Evolutionary conservation across 805 yeast genomes (phyloP).

Genomic region (Metschnikowia gelsemii): DNA sequence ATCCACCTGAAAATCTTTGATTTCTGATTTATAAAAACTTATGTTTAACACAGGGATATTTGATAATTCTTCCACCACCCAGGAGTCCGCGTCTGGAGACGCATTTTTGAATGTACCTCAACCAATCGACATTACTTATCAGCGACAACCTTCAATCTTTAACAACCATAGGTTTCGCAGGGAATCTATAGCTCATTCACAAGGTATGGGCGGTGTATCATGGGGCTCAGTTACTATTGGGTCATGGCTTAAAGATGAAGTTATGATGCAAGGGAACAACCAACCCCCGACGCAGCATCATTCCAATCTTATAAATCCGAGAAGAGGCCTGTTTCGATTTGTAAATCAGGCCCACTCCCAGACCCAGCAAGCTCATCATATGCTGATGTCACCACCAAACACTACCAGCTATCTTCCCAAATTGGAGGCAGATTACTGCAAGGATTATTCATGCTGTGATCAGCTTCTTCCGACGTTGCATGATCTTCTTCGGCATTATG

Average conservation of each 20-base stretch:
- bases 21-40: background rate
- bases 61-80: slow-evolving; percentile 29
- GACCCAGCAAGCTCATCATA: slow-evolving; percentile 18
- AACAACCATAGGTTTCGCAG: slow-evolving; percentile 58
- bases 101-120: slow-evolving; percentile 32
- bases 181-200: slow-evolving; percentile 92
- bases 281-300: slow-evolving; percentile 18
- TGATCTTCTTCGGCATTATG: slow-evolving; percentile 90
- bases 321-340: slow-evolving; percentile 39
- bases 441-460: slow-evolving; percentile 96
- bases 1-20: background rate
- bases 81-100: slow-evolving; percentile 24
- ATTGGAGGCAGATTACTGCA: slow-evolving; percentile 92
- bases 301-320: slow-evolving; percentile 32
- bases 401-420: slow-evolving; percentile 83
- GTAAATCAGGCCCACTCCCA: slow-evolving; percentile 18
- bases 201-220: slow-evolving; percentile 96
- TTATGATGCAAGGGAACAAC: slow-evolving; percentile 50
- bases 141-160: slow-evolving; percentile 41
- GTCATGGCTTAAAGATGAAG: slow-evolving; percentile 94
- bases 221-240: slow-evolving; percentile 97
- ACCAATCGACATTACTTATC: slow-evolving; percentile 46
- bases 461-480: slow-evolving; percentile 88
- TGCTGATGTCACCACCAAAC: slow-evolving; percentile 59
- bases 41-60: slow-evolving; percentile 47